Base-by-base conservation (phyloP, 169 alveolate species). In the Babesia divergens region DNA sequence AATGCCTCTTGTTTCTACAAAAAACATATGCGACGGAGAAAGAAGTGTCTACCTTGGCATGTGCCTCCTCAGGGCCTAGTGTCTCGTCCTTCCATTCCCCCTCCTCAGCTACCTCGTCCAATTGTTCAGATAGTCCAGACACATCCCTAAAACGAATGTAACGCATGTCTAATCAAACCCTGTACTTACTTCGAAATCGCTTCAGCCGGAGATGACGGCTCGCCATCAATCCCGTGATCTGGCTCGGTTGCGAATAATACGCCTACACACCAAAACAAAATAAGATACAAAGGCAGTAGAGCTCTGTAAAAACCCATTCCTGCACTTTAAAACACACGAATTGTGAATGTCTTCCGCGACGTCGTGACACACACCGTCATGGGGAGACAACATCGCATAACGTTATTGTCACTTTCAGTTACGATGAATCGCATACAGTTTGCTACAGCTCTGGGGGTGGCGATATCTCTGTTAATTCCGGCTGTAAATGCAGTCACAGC, bases 31-130 rank as follows among this genome's bases (percentile, higher is more conserved):
- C 26, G 9, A 1, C 2, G 44, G 7, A 1, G 2, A 6, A 14
- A 6, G 54, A 1, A 8, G 42, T 8, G 6, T 6, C 9, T 44
- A 47, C 74, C 74, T 31, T 53, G 11, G 3, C 67, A 35, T 24
- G 75, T 6, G 52, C 22, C 11, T 4, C 64, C 22, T 9, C 40
- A 4, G 35, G 24, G 54, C 13, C 26, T 0, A 35, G 38, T 18
- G 14, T 0, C 22, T 9, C 37, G 13, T 32, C 56, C 16, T 59
- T 44, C 20, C 50, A 74, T 7, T 59, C 74, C 28, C 42, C 46
- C n/a, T 44, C 66, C 44, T 77, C 86, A 1, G 43, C 47, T 6
- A 62, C 82, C 24, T 77, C 69, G 14, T 49, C 54, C 7, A 77
- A 62, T 28, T 66, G 60, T n/a, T 77, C 82, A 5, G 67, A 47